These are phyloP conservation scores for Trichoderma aggressivum DNA, from an alignment of 2,329 filamentous ascomycete species.

Conservation along the genomic window DNA sequence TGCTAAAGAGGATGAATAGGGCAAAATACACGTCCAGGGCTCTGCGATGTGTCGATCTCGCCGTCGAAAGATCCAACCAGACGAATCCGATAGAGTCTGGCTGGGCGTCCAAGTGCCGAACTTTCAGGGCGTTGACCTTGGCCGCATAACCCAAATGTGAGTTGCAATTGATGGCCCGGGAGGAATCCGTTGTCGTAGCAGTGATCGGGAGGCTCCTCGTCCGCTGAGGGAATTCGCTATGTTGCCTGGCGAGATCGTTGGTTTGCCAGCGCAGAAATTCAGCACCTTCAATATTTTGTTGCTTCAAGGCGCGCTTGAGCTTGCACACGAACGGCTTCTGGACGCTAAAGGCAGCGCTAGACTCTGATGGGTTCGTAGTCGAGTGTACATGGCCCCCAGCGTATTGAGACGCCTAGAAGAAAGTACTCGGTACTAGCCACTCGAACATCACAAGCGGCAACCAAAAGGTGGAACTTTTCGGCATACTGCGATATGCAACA, in stretches of 20 bases:
- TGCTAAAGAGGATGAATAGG: neutral
- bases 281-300: constrained; percentile 17
- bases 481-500: constrained; percentile 28
- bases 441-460: neutral
- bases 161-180: neutral
- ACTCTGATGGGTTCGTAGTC: neutral
- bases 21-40: neutral
- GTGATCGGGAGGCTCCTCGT: neutral
- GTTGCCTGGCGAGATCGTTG: neutral
- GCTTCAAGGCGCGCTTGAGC: constrained; percentile 18
- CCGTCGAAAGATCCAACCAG: constrained; percentile 7
- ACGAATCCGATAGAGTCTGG: neutral
- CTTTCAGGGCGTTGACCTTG: neutral
- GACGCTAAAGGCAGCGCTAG: constrained; percentile 5
- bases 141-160: constrained; percentile 5
- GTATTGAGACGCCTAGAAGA: no score
- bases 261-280: constrained; percentile 13
- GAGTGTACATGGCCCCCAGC: neutral
- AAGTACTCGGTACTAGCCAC: neutral
- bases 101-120: constrained; percentile 13
- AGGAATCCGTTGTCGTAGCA: neutral
- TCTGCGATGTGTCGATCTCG: neutral
- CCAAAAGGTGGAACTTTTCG: neutral
- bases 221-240: neutral
- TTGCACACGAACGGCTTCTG: constrained; percentile 9